A percentile compares a stretch with the other conserved stretches of the same genome.
phyloP scores from a whole-genome alignment of 2,329 filamentous ascomycete genomes.

The Diplodia intermedia region DNA sequence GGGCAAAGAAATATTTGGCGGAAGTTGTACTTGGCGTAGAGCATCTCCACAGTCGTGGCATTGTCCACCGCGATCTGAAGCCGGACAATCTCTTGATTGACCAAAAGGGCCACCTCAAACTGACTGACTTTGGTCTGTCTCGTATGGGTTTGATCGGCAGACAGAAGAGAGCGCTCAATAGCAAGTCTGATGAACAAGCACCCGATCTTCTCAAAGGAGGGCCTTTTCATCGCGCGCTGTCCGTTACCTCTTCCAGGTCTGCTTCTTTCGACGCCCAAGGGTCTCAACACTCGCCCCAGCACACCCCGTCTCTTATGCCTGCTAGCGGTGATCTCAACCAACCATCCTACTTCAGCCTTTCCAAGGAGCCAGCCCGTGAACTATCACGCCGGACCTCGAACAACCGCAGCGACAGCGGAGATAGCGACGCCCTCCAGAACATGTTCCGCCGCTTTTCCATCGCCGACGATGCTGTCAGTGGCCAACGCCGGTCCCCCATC shows the following conservation, averaged over 20 bases:
- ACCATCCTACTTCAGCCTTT: slow-evolving; percentile 91
- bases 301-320: slow-evolving; percentile 87
- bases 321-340: slow-evolving; percentile 73
- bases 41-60: slow-evolving; percentile 90
- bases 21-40: slow-evolving; percentile 97
- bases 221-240: slow-evolving; percentile 84
- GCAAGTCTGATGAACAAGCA: slow-evolving; percentile 77
- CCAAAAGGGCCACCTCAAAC: slow-evolving; percentile 92
- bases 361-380: slow-evolving; percentile 66
- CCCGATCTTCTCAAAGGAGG: slow-evolving; percentile 93
- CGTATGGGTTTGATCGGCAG: slow-evolving; percentile 96
- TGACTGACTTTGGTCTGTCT: slow-evolving; percentile 96
- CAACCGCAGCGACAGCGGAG: slow-evolving; percentile 88
- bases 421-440: slow-evolving; percentile 81
- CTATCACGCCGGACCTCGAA: slow-evolving; percentile 73
- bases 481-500: slow-evolving; percentile 63
- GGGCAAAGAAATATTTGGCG: slow-evolving; percentile 96
- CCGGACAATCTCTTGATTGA: slow-evolving; percentile 98
- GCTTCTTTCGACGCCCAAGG: slow-evolving; percentile 90
- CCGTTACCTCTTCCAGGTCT: slow-evolving; percentile 87
- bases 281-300: slow-evolving; percentile 73
- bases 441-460: slow-evolving; percentile 77
- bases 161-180: slow-evolving; percentile 89
- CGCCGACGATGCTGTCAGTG: slow-evolving; percentile 60
- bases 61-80: slow-evolving; percentile 96